Percentiles rank a stretch among this genome's conserved stretches.
Evolutionary conservation across 2,329 filamentous ascomycete species (phyloP).

Genomic region (Sordariomycetes sp.): DNA sequence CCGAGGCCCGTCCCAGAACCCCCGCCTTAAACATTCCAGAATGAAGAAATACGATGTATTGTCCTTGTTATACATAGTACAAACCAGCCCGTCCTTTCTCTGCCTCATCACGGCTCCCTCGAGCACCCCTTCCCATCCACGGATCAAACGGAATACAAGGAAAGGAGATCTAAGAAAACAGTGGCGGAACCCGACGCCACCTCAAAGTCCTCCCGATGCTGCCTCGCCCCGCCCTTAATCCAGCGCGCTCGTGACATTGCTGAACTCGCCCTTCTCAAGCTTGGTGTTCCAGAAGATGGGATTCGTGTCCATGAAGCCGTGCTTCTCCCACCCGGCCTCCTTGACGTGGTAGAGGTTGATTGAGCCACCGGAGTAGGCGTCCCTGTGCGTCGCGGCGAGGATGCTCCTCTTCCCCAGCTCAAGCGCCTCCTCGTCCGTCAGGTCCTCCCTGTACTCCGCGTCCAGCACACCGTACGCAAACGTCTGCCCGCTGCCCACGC

Average conservation of each 20-base stretch:
- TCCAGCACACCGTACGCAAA: conserved; percentile 98
- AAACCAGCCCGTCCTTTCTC: conserved; percentile 1
- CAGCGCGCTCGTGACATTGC: conserved; percentile 76
- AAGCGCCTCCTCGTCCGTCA: conserved; percentile 78
- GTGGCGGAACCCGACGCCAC: neutral
- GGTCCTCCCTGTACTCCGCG: conserved; percentile 85
- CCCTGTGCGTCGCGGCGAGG: conserved; percentile 88
- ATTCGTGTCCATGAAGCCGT: conserved; percentile 96
- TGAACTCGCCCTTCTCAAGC: conserved; percentile 96
- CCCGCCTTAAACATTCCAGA: neutral
- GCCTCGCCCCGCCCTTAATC: conserved; percentile 28
- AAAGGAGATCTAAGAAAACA: neutral
- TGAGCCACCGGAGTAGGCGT: conserved; percentile 96
- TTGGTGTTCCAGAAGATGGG: conserved; percentile 99
- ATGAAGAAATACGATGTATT: neutral
- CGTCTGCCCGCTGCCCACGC: conserved; percentile 94
- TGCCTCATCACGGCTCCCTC: neutral
- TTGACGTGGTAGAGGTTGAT: conserved; percentile 99
- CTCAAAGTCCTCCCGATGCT: neutral
- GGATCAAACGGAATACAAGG: neutral
- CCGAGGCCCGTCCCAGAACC: neutral
- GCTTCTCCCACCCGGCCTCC: conserved; percentile 97
- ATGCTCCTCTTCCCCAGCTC: conserved; percentile 89
- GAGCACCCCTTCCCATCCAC: neutral
- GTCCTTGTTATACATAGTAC: neutral